Evolutionary conservation across 2,329 filamentous ascomycete genomes (phyloP).

Genomic region (Exophiala sideris): DNA sequence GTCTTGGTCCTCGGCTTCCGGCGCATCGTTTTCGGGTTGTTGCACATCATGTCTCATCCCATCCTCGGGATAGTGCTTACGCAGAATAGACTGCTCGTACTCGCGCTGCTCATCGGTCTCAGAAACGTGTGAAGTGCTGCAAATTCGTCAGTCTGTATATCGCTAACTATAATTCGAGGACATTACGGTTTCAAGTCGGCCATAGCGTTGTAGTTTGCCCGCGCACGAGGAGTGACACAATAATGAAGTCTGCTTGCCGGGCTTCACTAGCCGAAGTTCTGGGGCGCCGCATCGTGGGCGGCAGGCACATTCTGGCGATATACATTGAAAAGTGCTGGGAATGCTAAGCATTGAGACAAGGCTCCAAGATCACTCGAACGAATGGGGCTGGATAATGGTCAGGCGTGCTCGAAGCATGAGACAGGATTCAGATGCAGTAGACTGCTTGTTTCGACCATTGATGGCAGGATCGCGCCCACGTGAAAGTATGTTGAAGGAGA

Average conservation of each 20-base stretch:
- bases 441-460: too few species aligned
- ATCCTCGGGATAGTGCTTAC: slow-evolving; percentile 8
- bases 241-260: too few species aligned
- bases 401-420: slow-evolving; percentile 4
- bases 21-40: slow-evolving; percentile 2
- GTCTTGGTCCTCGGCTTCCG: background rate
- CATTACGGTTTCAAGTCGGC: background rate
- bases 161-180: background rate
- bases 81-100: slow-evolving; percentile 13
- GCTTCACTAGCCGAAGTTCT: too few species aligned
- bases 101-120: slow-evolving; percentile 16
- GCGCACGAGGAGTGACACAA: too few species aligned
- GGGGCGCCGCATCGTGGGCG: too few species aligned
- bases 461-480: too few species aligned
- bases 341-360: too few species aligned
- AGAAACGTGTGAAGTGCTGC: slow-evolving; percentile 3
- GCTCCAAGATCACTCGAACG: background rate
- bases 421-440: too few species aligned
- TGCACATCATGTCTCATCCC: background rate
- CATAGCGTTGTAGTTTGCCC: background rate
- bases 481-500: too few species aligned
- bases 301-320: too few species aligned
- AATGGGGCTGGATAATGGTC: slow-evolving; percentile 2
- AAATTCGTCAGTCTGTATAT: background rate
- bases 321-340: too few species aligned